Base-by-base conservation (phyloP, 1,139 yeast genomes). In the Pichia cactophila region DNA sequence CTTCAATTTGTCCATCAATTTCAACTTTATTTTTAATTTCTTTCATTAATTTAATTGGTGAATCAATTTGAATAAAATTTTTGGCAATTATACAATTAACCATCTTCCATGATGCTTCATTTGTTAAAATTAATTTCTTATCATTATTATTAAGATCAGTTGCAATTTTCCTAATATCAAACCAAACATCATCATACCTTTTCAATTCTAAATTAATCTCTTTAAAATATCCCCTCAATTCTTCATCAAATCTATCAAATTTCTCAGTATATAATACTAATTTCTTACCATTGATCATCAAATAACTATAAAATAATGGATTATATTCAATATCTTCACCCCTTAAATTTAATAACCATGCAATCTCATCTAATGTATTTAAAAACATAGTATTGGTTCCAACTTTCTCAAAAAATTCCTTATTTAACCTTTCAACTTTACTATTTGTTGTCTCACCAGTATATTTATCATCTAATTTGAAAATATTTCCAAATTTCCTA, bases 291-390 rank as follows among this genome's bases (percentile, higher is more conserved):
- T 78, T 75, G 20, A 89, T 70, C 17, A 88, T 71, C 52, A 88
- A 73, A 63, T 86, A 92, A 44, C 94, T 74, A 69, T 79, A 89
- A 65, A 94, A 94, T 16, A 94, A 92, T 2, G 99, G 98, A 63
- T 90, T 92, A 68, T 73, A 94, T 40, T 81, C 85, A 56, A 92
- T 87, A 64, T 86, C 95, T 53, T 69, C 72, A 20, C 97, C 97
- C 59, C 97, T 77, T 56, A 92, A 72, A 62, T 92, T 92, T 63
- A 89, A 77, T 50, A 89, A 69, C 97, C 97, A 90, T 9, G 97
- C 95, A 54, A 90, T 78, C 62, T 92, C 96, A 68, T 92, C 98
- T 53, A 88, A 70, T 0, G 96, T 86, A 42, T 83, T 75, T 9
- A 88, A 72, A 7, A 86, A 77, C 55, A 87, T 35, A 0, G 61